These are phyloP conservation scores for Leucosporidium yakuticum DNA, from an alignment of 768 basidiomycete genomes.

Conservation along the genomic window DNA sequence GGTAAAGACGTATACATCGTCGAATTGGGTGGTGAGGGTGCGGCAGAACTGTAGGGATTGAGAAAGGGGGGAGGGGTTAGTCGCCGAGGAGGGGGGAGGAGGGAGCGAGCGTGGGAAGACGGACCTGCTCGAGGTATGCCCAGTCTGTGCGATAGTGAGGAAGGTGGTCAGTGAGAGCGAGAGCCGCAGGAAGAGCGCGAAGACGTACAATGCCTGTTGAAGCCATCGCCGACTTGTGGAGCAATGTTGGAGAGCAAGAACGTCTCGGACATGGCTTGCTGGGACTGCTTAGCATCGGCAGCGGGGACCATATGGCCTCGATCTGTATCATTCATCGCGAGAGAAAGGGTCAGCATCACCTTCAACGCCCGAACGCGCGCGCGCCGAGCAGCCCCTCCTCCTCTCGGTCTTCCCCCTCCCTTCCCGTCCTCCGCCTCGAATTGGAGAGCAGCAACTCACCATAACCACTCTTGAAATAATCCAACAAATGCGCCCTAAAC, in stretches of 20 bases:
- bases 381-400: neutral
- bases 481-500: constrained; percentile 28
- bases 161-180: neutral
- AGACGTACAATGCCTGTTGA: constrained; percentile 86
- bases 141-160: constrained; percentile 5
- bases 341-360: too few species aligned
- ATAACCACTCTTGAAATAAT: constrained; percentile 24
- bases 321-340: constrained; percentile 54
- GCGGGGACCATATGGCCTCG: constrained; percentile 84
- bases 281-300: constrained; percentile 82
- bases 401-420: neutral
- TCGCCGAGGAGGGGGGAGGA: neutral
- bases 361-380: too few species aligned
- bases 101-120: neutral
- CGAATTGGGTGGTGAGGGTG: constrained; percentile 72
- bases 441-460: constrained; percentile 4
- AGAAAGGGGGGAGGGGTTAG: constrained; percentile 63
- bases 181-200: neutral
- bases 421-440: neutral
- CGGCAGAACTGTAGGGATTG: constrained; percentile 66
- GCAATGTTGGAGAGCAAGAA: constrained; percentile 93
- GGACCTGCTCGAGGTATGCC: constrained; percentile 30
- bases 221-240: constrained; percentile 94
- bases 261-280: constrained; percentile 93
- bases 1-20: constrained; percentile 96